Base-by-base conservation (phyloP, 2,329 filamentous ascomycete species). In the Talaromyces piceae region DNA sequence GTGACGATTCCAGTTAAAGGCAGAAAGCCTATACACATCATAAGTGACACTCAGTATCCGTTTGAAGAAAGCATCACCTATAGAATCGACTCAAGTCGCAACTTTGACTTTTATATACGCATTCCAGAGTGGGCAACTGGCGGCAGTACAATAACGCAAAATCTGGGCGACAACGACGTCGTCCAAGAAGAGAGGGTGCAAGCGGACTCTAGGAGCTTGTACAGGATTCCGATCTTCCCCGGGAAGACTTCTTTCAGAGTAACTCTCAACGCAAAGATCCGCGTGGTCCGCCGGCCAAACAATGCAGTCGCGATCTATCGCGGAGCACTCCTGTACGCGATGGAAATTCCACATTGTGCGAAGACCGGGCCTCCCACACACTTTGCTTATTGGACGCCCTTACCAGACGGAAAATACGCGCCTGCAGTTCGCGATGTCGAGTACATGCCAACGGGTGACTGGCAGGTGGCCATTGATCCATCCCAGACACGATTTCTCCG, bases 381-480 rank as follows among this genome's bases (percentile, higher is more conserved):
- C 41, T 53, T 53, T 45, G 28, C 51, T 4, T 41, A 43, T 22
- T 46, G 51, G 51, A 53, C 39, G n/a, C 51, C 51, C 6, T 46
- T 53, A 22, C 51, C 51, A 5, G 47, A 47, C 31, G 18, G 16
- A n/a, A 43, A 43, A 22, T 53, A 53, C 33, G 30, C 51, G 7
- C 37, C 41, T 8, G 45, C 45, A 43, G 23, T 53, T 18, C 47
- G 51, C 3, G 51, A 53, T 33, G 51, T 53, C 26, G 51, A 53
- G 45, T 53, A 53, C 26, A 49, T 28, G 8, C 51, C 51, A 12
- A 20, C 51, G 31, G 46, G 13, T 6, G 51, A 53, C 41, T 53
- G 51, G 51, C 41, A 49, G 31, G 51, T 53, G 22, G 51, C 51
- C 31, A 49, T 53, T 53, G 51, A 53, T 16, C 51, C 51, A n/a